Base-by-base conservation (phyloP, 2,329 filamentous ascomycete genomes). In the Alternaria sp. region DNA sequence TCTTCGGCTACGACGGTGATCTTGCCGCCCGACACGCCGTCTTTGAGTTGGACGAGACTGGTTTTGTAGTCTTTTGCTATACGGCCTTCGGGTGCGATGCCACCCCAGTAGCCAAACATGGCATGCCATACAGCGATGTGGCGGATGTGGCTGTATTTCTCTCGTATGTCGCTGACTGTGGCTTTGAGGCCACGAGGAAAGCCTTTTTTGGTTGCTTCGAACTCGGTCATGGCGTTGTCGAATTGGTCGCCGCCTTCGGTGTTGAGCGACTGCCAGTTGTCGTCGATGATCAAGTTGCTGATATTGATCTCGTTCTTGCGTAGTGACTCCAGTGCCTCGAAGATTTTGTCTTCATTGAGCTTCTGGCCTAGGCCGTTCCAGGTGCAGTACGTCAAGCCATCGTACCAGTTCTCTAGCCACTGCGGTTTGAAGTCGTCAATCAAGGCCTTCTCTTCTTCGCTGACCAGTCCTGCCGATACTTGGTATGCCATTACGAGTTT, bases 121-220 rank as follows among this genome's bases (percentile, higher is more conserved):
- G 95, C 93, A 81, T 99, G 96, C 96, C 96, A 99, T 1, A 98
- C 95, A 11, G 92, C 93, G 55, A 98, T 87, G 71, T 97, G 91
- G 63, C 91, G 87, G 62, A 98, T 90, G 63, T 89, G 88, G 0
- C 89, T 89, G 72, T 94, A 88, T 15, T 85, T 86, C 18, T 86
- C 81, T 21, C 93, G 89, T 62, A 98, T 92, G 7, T 87, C 86
- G 6, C 85, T 82, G 2, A 96, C 85, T 0, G 91, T 89, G 7
- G 88, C 84, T 74, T 91, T 92, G 9, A 99, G 83, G 0, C 96
- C 96, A 3, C 87, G 83, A 0, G 95, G 94, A 63, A 99, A 99
- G 0, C 89, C 88, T 25, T 87, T 84, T 11, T 88, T 86, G 61
- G 96, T 92, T 0, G 95, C 96, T 75, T 98, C 94, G 67, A 99